phyloP scores from a whole-genome alignment of 164 flowering plant genomes.

The Liriodendron chinense region DNA sequence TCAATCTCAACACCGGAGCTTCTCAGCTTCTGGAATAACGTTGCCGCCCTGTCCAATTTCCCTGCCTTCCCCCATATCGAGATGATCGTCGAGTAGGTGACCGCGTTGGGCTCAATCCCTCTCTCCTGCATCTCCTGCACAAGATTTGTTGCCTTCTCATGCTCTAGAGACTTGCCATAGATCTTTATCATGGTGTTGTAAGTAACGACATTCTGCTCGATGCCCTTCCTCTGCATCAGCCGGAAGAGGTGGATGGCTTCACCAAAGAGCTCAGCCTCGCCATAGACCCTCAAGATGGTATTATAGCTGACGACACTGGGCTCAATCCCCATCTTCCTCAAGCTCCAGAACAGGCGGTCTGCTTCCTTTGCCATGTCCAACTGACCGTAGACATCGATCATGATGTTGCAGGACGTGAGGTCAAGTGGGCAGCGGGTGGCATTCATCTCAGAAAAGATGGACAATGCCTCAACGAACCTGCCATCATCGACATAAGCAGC shows the following conservation, averaged over 20 bases:
- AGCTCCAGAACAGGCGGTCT: constrained; percentile 81
- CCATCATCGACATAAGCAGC: constrained; percentile 57
- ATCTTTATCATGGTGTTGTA: constrained; percentile 91
- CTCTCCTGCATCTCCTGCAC: constrained; percentile 72
- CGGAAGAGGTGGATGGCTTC: constrained; percentile 88
- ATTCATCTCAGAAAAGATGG: constrained; percentile 77
- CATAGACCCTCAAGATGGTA: constrained; percentile 83
- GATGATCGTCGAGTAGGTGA: constrained; percentile 84
- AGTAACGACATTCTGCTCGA: constrained; percentile 85
- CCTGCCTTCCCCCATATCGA: constrained; percentile 90
- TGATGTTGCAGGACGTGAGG: constrained; percentile 79
- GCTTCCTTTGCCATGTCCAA: constrained; percentile 92
- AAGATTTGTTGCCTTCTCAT: constrained; percentile 83
- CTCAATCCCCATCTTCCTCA: constrained; percentile 80
- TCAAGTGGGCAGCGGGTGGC: constrained; percentile 50
- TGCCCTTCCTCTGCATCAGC: constrained; percentile 83
- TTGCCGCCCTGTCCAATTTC: constrained; percentile 76
- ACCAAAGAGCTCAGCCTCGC: constrained; percentile 88
- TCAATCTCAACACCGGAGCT: constrained; percentile 81
- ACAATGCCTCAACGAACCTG: constrained; percentile 64
- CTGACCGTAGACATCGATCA: constrained; percentile 93
- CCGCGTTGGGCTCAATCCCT: constrained; percentile 75
- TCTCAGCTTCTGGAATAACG: constrained; percentile 74
- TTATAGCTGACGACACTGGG: constrained; percentile 88
- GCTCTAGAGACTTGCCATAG: constrained; percentile 85